These are phyloP conservation scores for Drosera capensis DNA, from an alignment of 148 eudicot species.

Conservation along the genomic window DNA sequence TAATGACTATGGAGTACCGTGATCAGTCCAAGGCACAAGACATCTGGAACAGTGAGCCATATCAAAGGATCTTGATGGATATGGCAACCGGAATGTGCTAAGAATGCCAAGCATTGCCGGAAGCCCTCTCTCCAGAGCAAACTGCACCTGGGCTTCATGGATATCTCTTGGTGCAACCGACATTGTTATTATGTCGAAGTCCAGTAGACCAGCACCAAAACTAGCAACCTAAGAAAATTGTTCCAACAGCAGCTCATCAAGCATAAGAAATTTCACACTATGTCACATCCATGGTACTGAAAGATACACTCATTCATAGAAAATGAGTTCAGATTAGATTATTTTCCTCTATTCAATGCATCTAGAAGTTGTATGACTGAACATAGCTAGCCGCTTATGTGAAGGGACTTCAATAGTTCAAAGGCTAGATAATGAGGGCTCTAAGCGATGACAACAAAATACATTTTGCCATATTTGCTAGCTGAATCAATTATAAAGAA, in stretches of 20 bases:
- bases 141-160: constrained; percentile 56
- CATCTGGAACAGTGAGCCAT: constrained; percentile 57
- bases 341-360: no score
- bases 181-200: constrained; percentile 36
- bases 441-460: no score
- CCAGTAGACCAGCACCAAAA: constrained; percentile 37
- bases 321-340: no score
- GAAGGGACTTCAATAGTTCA: no score
- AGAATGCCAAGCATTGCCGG: constrained; percentile 47
- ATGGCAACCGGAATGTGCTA: constrained; percentile 34
- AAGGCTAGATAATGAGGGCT: no score
- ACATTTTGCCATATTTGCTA: no score
- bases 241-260: not conserved
- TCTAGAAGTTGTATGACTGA: no score
- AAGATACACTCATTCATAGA: no score
- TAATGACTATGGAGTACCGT: no score
- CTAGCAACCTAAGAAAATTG: constrained; percentile 32
- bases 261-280: not conserved
- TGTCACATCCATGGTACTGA: no score
- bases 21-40: constrained; percentile 38
- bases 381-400: no score
- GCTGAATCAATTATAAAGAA: no score
- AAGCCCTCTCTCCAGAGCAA: constrained; percentile 49
- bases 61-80: constrained; percentile 43
- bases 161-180: constrained; percentile 46